Evolutionary conservation across 2,329 filamentous ascomycete species (phyloP), one percentile per base, ranked within the genome.

Genomic region (Fusarium sp.): DNA sequence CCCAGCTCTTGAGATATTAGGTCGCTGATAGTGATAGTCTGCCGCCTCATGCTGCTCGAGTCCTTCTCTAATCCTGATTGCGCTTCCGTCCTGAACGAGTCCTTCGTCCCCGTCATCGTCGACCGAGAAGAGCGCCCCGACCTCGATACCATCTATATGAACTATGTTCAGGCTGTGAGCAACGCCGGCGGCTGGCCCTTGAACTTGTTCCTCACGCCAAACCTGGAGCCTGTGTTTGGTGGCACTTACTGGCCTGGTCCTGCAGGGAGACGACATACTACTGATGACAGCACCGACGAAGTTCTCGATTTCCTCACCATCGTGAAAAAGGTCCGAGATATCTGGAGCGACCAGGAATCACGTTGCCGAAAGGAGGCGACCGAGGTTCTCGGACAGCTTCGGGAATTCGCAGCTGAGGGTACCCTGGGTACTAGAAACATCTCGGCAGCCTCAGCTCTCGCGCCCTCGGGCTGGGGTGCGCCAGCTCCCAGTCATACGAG

Each of bases 81-180:
- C 70, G 95, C 97, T 17, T 85, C 90, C 27, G 87, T 98, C 66
- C 88, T 99, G 38, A 99, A 98, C 85, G 87, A 92, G 70, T 90
- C 91, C 66, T 99, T 98, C 82, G 91, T 99, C 52, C 96, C 97
- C 5, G 91, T 98, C 81, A 93, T 98, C 78, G 90, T 98, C 79
- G 97, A 99, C 83, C 91, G 95, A 69, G 97, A 99, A 83, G 95
- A 98, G 83, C 91, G 96, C 30, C 96, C 96, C 10, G 95, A 98
- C 80, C 91, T 98, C 73, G 97, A 99, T 80, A 92, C 94, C 71
- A 95, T 98, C 74, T 98, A 98, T 82, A 98, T 98, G 95, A 98
- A 98, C 85, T 99, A 98, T 82, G 93, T 98, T 45, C 95, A 98
- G 81, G 96, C 96, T 2, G 96, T 97, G 12, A 97, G 93, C 68